Conservation (phyloP, 192 early-diverging fungal species). For the Coemansia sp. region DNA sequence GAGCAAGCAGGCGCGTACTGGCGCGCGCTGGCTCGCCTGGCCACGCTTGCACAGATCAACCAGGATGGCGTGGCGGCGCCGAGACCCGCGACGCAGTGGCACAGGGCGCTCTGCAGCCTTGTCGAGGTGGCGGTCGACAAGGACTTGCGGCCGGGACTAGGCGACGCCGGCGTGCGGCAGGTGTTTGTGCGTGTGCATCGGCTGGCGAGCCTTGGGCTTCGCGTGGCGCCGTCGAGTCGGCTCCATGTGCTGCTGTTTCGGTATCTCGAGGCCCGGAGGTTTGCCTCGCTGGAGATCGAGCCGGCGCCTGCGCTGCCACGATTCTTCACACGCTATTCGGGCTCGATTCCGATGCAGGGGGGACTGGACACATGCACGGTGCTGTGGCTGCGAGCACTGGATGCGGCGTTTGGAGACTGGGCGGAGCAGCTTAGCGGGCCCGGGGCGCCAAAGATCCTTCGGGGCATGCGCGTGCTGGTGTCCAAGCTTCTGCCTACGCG, state of each 20-base stretch:
- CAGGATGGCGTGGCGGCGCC: conserved; percentile 45
- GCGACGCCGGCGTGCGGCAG: conserved; percentile 34
- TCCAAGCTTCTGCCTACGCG: conserved; percentile 53
- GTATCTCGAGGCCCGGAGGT: conserved; percentile 28
- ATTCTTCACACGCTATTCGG: conserved; percentile 48
- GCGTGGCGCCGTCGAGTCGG: conserved; percentile 9
- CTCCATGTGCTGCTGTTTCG: conserved; percentile 39
- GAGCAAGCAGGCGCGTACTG: conserved; percentile 14
- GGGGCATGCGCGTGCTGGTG: conserved; percentile 34
- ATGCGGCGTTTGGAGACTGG: conserved; percentile 27
- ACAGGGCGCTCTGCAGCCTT: conserved; percentile 14
- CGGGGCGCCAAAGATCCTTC: conserved; percentile 9
- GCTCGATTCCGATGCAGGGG: conserved; percentile 5
- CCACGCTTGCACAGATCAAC: conserved; percentile 35
- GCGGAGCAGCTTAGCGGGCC: conserved; percentile 7
- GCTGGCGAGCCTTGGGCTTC: conserved; percentile 19
- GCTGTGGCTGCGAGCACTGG: conserved; percentile 39
- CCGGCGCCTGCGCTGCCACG: conserved; percentile 47
- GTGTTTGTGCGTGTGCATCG: conserved; percentile 31
- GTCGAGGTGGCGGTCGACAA: conserved; percentile 24
- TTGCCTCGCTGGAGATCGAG: conserved; percentile 45
- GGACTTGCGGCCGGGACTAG: conserved; percentile 9
- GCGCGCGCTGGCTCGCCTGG: conserved; percentile 23
- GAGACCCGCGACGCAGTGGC: conserved; percentile 10
- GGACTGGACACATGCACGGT: conserved; percentile 34